A percentile compares a stretch with the other conserved stretches of the same genome.
These are phyloP conservation scores for Lasiodiplodia citricola DNA, from an alignment of 2,329 filamentous ascomycete genomes.

Conservation along the genomic window DNA sequence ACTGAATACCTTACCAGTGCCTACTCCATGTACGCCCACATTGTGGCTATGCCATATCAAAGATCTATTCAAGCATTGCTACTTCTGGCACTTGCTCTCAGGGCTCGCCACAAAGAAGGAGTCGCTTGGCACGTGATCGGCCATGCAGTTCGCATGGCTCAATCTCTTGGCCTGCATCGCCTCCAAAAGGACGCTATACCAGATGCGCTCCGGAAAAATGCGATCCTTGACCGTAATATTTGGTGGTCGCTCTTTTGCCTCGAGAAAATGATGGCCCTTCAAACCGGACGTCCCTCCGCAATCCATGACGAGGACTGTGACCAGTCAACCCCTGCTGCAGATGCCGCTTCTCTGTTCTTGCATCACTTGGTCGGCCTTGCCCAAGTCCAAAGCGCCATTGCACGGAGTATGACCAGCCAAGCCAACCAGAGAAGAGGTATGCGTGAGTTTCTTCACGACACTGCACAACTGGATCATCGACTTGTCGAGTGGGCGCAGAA, in stretches of 20 bases:
- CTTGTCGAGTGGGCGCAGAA: not conserved
- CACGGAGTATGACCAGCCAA: not conserved
- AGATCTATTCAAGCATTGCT: conserved; percentile 23
- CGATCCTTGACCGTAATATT: not conserved
- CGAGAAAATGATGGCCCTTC: conserved; percentile 4
- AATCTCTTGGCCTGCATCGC: conserved; percentile 26
- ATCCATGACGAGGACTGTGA: conserved; percentile 3
- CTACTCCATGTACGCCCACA: conserved; percentile 11
- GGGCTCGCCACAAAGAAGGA: conserved; percentile 19
- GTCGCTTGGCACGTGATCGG: conserved; percentile 22
- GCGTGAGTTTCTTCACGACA: not conserved
- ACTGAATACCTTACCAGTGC: conserved; percentile 10
- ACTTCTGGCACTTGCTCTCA: conserved; percentile 22
- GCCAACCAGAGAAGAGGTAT: not conserved
- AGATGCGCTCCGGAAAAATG: not conserved
- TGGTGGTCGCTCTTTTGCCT: conserved; percentile 2
- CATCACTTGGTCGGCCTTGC: not conserved
- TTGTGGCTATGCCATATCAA: conserved; percentile 14
- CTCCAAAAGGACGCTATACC: not conserved
- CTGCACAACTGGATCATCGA: not conserved
- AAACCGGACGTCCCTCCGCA: not conserved
- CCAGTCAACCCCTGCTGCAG: not conserved
- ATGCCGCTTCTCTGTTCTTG: not conserved
- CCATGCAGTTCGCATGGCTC: conserved; percentile 21
- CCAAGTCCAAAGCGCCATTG: not conserved